Percentiles rank a stretch among this genome's conserved stretches.
These are phyloP conservation scores for Phascolomyces articulosus DNA, from an alignment of 371 early-diverging fungal species.

Conservation along the genomic window DNA sequence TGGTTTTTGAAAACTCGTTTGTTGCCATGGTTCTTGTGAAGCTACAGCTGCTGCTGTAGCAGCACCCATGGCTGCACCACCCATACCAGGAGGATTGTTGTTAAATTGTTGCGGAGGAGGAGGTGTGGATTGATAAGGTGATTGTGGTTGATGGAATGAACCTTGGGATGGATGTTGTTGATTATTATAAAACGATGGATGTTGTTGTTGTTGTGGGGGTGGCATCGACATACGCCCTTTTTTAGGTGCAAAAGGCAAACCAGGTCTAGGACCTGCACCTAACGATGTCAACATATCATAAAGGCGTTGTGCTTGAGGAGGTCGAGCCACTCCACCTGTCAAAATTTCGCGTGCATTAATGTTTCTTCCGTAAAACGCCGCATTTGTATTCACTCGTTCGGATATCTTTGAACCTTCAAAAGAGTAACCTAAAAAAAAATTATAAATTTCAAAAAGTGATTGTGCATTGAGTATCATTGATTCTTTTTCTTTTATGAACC, in stretches of 20 bases:
- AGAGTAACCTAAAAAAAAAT: conserved; percentile 27
- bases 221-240: conserved; percentile 3
- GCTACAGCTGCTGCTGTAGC: not conserved
- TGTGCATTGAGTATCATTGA: too few species aligned
- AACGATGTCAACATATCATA: conserved; percentile 30
- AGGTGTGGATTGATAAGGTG: conserved; percentile 4
- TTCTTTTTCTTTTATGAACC: not conserved
- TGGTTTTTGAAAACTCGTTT: not conserved
- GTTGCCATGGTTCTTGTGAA: not conserved
- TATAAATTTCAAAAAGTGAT: too few species aligned
- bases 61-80: not conserved
- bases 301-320: conserved; percentile 26
- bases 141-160: conserved; percentile 1
- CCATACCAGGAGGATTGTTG: not conserved
- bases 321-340: conserved; percentile 28
- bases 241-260: conserved; percentile 21
- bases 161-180: not conserved
- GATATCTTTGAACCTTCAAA: conserved; percentile 46
- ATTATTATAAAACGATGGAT: not conserved
- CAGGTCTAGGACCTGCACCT: conserved; percentile 36
- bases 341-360: conserved; percentile 39
- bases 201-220: conserved; percentile 1
- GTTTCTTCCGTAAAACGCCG: conserved; percentile 37
- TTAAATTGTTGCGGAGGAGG: not conserved
- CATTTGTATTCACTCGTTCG: conserved; percentile 40